Evolutionary conservation across 2,329 filamentous ascomycete genomes (phyloP), one percentile per base, ranked within the genome.

Genomic region (Aspergillus quadrilineatus): DNA sequence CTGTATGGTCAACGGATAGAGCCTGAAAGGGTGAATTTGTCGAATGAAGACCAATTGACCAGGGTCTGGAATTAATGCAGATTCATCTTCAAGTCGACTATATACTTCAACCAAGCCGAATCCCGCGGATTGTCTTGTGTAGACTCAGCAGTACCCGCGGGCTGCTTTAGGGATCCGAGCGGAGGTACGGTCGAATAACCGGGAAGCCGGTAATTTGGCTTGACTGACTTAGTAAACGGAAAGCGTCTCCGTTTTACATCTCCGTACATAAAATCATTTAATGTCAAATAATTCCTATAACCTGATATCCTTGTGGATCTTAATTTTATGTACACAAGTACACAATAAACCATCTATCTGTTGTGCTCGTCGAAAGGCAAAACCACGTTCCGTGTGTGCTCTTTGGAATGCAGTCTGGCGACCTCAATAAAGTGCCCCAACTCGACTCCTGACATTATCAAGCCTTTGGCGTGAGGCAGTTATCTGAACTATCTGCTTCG

Each of bases 181-280:
- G 54, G 57, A 52, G 36, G 29, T 36, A 37, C 30, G n/a, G 28
- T 29, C 54, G 50, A 57, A 57, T 60, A 57, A 54, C 50, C 53
- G 53, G 37, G 30, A 48, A 47, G 52, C 52, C 52, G 17, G 39
- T 14, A 50, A 43, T 17, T 37, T 26, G 37, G 50, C 50, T 49
- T 36, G 37, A 29, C 22, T 22, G 22, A 22, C 22, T 22, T 22
- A 22, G 42, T 10, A 28, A 5, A 10, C 36, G 32, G 34, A 37
- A 14, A 6, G n/a, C 10, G 17, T 50, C 29, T 12, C 37, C 34
- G 34, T 45, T 52, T 4, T 15, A 9, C 28, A 37, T 7, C 12
- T 37, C 22, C 14, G 34, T 14, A 37, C 34, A 14, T 37, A 37
- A 37, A 12, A 14, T 5, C 34, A 37, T 34, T 7, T 34, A 34